A percentile compares a stretch with the other conserved stretches of the same genome.
Conservation (phyloP, 768 basidiomycete genomes). For the Lentinus brumalis region DNA sequence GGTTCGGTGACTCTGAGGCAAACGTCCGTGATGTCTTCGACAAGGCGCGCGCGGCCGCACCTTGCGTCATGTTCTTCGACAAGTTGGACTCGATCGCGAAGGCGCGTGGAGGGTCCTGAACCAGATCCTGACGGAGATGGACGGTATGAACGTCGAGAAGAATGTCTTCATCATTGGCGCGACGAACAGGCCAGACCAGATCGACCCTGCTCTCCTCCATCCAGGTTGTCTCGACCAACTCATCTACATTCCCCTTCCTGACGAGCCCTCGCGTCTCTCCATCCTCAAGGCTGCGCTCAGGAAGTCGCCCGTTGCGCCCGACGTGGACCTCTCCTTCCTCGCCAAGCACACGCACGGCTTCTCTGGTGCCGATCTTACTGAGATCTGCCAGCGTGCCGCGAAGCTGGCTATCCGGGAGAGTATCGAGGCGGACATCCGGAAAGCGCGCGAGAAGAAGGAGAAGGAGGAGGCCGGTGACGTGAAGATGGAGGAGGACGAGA, state of each 20-base stretch:
- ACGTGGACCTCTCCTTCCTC: constrained; percentile 85
- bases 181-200: constrained; percentile 96
- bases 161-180: constrained; percentile 98
- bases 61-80: constrained; percentile 99
- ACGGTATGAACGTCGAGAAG: constrained; percentile 98
- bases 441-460: constrained; percentile 75
- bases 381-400: constrained; percentile 96
- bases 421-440: constrained; percentile 89
- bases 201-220: constrained; percentile 89
- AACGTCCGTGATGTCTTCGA: constrained; percentile 99
- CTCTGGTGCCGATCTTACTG: constrained; percentile 99
- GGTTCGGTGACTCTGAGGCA: constrained; percentile 99
- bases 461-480: constrained; percentile 75
- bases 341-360: constrained; percentile 94
- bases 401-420: constrained; percentile 96
- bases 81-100: constrained; percentile 99
- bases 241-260: constrained; percentile 98
- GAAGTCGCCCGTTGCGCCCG: constrained; percentile 83
- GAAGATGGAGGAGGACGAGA: constrained; percentile 73
- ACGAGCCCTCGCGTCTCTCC: constrained; percentile 86
- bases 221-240: constrained; percentile 99
- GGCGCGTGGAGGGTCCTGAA: constrained; percentile 95
- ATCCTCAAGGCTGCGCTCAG: constrained; percentile 92
- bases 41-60: constrained; percentile 98
- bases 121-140: constrained; percentile 97